phyloP scores from a whole-genome alignment of 352 stramenopile species.

The Phytophthora podocarpi region DNA sequence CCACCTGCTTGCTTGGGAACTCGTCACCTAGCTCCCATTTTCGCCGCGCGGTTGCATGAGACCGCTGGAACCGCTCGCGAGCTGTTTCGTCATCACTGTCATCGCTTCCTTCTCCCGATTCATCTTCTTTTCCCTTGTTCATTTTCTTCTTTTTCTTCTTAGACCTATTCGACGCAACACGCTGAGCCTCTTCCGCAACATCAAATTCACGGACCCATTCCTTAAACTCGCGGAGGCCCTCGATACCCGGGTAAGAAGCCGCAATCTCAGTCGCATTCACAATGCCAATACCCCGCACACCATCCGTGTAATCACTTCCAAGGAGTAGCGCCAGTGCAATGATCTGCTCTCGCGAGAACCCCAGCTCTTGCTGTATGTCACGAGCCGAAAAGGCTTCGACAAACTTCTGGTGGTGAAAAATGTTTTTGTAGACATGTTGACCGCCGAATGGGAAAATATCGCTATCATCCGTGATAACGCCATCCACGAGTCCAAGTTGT shows the following conservation, averaged over 20 bases:
- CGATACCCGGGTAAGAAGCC: slow-evolving; percentile 82
- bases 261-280: slow-evolving; percentile 86
- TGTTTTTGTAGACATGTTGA: slow-evolving; percentile 98
- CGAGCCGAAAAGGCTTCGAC: slow-evolving; percentile 96
- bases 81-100: slow-evolving; percentile 53
- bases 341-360: slow-evolving; percentile 92
- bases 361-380: slow-evolving; percentile 94
- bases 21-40: slow-evolving; percentile 93
- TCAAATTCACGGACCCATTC: slow-evolving; percentile 76
- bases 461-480: slow-evolving; percentile 98
- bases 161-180: slow-evolving; percentile 17
- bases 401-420: slow-evolving; percentile 99
- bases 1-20: slow-evolving; percentile 93
- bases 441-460: slow-evolving; percentile 96
- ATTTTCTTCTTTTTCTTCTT: slow-evolving; percentile 62
- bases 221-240: slow-evolving; percentile 86
- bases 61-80: slow-evolving; percentile 89
- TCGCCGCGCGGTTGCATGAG: slow-evolving; percentile 89
- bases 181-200: slow-evolving; percentile 57
- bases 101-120: slow-evolving; percentile 20
- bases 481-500: slow-evolving; percentile 95
- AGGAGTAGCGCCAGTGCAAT: slow-evolving; percentile 93
- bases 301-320: slow-evolving; percentile 96
- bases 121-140: slow-evolving; percentile 33
- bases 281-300: slow-evolving; percentile 81